Conservation (phyloP, 108 stramenopile species). For the Pseudonitzschia pungens region DNA sequence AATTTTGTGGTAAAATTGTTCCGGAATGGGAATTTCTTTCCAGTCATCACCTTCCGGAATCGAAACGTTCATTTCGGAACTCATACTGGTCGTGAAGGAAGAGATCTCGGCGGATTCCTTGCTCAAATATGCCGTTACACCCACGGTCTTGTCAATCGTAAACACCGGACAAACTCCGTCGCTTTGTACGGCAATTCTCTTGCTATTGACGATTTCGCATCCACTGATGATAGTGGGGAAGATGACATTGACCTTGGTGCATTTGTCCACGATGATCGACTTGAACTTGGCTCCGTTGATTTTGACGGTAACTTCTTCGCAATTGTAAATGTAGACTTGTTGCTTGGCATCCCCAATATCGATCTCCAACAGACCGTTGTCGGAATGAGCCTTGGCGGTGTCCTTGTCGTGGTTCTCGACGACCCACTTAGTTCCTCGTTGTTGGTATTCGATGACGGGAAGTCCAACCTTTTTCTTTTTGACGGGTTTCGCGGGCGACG, state of each 20-base stretch:
- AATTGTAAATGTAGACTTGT: slow-evolving; percentile 88
- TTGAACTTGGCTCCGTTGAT: slow-evolving; percentile 91
- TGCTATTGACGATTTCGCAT: slow-evolving; percentile 93
- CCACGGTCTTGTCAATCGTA: slow-evolving; percentile 97
- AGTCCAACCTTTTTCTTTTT: slow-evolving; percentile 67
- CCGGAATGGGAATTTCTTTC: slow-evolving; percentile 96
- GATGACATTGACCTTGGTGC: slow-evolving; percentile 81
- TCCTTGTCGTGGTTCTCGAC: slow-evolving; percentile 93
- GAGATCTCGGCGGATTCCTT: slow-evolving; percentile 65
- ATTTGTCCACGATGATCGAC: slow-evolving; percentile 85
- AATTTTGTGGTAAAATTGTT: slow-evolving; percentile 92
- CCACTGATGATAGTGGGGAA: slow-evolving; percentile 87
- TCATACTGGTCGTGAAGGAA: slow-evolving; percentile 86
- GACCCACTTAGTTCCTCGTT: slow-evolving; percentile 90
- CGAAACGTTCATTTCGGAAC: slow-evolving; percentile 94
- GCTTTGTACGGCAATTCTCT: slow-evolving; percentile 83
- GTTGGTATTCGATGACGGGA: slow-evolving; percentile 86
- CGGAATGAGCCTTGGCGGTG: slow-evolving; percentile 31
- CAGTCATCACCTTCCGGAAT: slow-evolving; percentile 91
- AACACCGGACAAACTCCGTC: slow-evolving; percentile 87
- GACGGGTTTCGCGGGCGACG: slow-evolving; percentile 30
- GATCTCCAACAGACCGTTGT: slow-evolving; percentile 72
- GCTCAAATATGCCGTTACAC: slow-evolving; percentile 75
- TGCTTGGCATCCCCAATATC: slow-evolving; percentile 88
- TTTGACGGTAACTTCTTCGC: slow-evolving; percentile 86